These are phyloP conservation scores for Russula foetens DNA, from an alignment of 768 basidiomycete genomes.

Conservation along the genomic window DNA sequence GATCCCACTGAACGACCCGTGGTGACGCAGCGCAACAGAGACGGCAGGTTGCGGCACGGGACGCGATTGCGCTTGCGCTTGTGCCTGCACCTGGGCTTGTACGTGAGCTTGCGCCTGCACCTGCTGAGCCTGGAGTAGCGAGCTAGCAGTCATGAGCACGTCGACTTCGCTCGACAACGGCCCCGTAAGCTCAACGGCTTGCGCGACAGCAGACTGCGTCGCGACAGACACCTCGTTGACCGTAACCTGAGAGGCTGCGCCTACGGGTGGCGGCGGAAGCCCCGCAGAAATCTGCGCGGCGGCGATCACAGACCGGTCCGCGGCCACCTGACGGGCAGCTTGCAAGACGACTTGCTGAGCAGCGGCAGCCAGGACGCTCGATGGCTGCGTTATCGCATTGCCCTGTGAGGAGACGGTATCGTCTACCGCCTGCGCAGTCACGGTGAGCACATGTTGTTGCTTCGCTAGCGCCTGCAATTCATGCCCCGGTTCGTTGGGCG, in stretches of 20 bases:
- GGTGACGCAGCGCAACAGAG: constrained; percentile 29
- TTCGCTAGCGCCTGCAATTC: constrained; percentile 65
- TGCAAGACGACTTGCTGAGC: constrained; percentile 78
- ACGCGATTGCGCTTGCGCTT: neutral
- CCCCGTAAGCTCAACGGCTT: constrained; percentile 72
- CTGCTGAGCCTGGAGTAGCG: constrained; percentile 41
- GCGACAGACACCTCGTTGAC: constrained; percentile 51
- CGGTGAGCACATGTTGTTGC: constrained; percentile 70
- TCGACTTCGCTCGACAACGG: constrained; percentile 71
- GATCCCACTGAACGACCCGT: constrained; percentile 25
- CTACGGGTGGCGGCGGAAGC: constrained; percentile 26
- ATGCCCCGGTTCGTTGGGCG: constrained; percentile 35
- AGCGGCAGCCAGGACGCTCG: constrained; percentile 57
- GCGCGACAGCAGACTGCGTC: constrained; percentile 72
- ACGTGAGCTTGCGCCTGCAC: constrained; percentile 25
- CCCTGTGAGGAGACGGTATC: constrained; percentile 46
- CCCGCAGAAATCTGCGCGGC: constrained; percentile 37
- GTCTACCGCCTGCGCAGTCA: constrained; percentile 69
- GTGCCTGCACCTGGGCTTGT: constrained; percentile 17
- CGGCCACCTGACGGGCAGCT: constrained; percentile 55
- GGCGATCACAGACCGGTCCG: constrained; percentile 38
- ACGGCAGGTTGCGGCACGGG: constrained; percentile 23
- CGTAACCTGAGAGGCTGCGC: constrained; percentile 36
- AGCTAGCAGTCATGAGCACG: constrained; percentile 63
- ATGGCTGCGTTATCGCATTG: constrained; percentile 37